A percentile compares a stretch with the other conserved stretches of the same genome.
phyloP scores from a whole-genome alignment of 1,139 yeast genomes.

The Debaryomyces udenii region DNA sequence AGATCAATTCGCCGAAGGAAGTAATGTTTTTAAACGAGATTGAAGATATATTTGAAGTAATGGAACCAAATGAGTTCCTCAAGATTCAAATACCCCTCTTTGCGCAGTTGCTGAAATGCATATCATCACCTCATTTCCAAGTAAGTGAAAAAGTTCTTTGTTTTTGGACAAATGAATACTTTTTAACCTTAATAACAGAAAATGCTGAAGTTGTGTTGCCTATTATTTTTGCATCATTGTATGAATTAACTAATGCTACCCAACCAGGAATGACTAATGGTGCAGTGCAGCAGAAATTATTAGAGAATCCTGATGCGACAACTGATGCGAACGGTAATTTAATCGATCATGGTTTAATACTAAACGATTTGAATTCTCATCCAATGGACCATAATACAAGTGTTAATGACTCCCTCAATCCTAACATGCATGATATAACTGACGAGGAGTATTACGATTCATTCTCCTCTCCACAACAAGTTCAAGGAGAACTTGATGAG shows the following conservation, averaged over 20 bases:
- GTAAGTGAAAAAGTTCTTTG: constrained; percentile 94
- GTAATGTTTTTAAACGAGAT: constrained; percentile 94
- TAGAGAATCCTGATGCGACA: constrained; percentile 43
- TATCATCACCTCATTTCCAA: constrained; percentile 94
- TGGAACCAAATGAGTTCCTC: constrained; percentile 90
- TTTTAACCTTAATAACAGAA: constrained; percentile 86
- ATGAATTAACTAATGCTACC: constrained; percentile 69
- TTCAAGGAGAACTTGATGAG: constrained; percentile 25
- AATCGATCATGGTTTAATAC: constrained; percentile 43
- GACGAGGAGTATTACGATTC: constrained; percentile 53
- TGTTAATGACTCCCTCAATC: constrained; percentile 17
- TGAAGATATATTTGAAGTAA: constrained; percentile 94
- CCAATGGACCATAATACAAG: constrained; percentile 18
- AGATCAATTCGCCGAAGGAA: constrained; percentile 91
- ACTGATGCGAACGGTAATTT: constrained; percentile 52
- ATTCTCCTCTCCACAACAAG: constrained; percentile 40
- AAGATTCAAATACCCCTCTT: constrained; percentile 92
- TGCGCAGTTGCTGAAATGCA: constrained; percentile 92
- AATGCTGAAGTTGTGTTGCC: constrained; percentile 91
- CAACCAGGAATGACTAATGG: constrained; percentile 56
- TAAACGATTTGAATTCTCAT: constrained; percentile 25
- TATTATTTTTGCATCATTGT: constrained; percentile 85
- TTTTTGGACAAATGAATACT: constrained; percentile 94
- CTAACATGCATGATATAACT: constrained; percentile 25
- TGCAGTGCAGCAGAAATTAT: constrained; percentile 45